These are phyloP conservation scores for Penicillium simplicissimum DNA, from an alignment of 495 filamentous ascomycete species.

Conservation along the genomic window DNA sequence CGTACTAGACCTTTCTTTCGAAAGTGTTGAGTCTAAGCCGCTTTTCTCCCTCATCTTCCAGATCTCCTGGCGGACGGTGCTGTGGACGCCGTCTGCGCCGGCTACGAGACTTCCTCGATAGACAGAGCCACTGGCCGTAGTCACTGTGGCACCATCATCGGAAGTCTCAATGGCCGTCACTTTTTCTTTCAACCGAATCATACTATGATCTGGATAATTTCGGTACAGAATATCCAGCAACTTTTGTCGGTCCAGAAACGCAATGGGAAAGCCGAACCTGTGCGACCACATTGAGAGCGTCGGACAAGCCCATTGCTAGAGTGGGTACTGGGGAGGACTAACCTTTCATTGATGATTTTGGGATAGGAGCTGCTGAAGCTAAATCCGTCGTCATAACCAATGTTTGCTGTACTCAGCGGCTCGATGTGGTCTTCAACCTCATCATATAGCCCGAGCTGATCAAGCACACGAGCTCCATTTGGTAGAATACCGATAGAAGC, in stretches of 20 bases:
- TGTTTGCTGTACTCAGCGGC: neutral
- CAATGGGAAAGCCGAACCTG: constrained; percentile 27
- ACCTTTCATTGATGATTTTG: neutral
- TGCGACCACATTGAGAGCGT: constrained; percentile 7
- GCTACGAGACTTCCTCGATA: constrained; percentile 17
- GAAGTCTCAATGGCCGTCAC: constrained; percentile 14
- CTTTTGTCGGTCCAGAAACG: constrained; percentile 34
- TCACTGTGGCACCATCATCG: constrained; percentile 10
- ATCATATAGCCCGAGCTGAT: constrained; percentile 51
- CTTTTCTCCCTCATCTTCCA: neutral
- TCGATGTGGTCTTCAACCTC: constrained; percentile 19
- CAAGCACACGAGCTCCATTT: constrained; percentile 43
- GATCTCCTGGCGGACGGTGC: constrained; percentile 24
- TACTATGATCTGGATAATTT: constrained; percentile 8
- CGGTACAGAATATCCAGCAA: constrained; percentile 28
- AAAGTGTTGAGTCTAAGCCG: neutral
- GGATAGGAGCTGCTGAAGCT: neutral
- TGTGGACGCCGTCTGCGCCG: constrained; percentile 29
- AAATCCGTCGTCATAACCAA: constrained; percentile 17
- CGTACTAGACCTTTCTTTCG: constrained; percentile 16
- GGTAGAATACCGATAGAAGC: constrained; percentile 39
- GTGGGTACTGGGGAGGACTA: neutral
- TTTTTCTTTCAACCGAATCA: constrained; percentile 14
- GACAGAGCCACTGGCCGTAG: constrained; percentile 27
- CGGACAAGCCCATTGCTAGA: neutral